Percentiles rank a stretch among this genome's conserved stretches.
These are phyloP conservation scores for Globisporangium carolinianum DNA, from an alignment of 352 stramenopile species.

Conservation along the genomic window DNA sequence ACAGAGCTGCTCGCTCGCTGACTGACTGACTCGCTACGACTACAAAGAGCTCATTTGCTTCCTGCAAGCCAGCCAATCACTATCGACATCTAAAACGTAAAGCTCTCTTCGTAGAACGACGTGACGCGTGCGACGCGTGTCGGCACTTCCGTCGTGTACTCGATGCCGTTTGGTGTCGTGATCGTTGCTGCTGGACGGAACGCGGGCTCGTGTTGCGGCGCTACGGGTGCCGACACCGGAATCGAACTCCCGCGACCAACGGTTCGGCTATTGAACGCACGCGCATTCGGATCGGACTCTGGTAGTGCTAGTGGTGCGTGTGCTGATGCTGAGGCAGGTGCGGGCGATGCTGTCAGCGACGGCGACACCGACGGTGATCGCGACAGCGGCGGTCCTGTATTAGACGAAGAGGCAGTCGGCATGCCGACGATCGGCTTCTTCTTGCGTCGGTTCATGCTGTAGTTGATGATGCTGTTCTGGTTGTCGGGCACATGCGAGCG, in stretches of 20 bases:
- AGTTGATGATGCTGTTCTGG: constrained; percentile 46
- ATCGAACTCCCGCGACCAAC: background rate
- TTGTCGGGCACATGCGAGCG: constrained; percentile 12
- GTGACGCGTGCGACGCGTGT: constrained; percentile 12
- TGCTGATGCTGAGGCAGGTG: constrained; percentile 26
- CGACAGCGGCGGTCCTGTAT: background rate
- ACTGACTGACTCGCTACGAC: too few relatives aligned
- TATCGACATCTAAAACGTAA: constrained; percentile 29
- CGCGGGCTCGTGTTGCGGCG: background rate
- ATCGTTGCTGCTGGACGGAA: constrained; percentile 12
- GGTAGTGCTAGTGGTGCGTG: constrained; percentile 24
- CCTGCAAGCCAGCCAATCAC: too few relatives aligned
- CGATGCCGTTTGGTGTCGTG: constrained; percentile 16
- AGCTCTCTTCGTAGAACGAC: constrained; percentile 52
- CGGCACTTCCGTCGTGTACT: constrained; percentile 15
- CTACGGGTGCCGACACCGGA: background rate
- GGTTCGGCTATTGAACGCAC: constrained; percentile 5
- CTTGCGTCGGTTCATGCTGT: constrained; percentile 55
- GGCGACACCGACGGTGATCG: background rate
- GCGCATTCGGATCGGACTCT: constrained; percentile 1
- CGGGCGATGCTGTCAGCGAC: constrained; percentile 10
- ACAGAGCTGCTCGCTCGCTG: too few relatives aligned
- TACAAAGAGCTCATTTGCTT: too few relatives aligned
- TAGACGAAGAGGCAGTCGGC: constrained; percentile 20
- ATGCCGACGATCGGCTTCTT: constrained; percentile 41